Base-by-base conservation (phyloP, 495 filamentous ascomycete species). In the Daldinia childiae region DNA sequence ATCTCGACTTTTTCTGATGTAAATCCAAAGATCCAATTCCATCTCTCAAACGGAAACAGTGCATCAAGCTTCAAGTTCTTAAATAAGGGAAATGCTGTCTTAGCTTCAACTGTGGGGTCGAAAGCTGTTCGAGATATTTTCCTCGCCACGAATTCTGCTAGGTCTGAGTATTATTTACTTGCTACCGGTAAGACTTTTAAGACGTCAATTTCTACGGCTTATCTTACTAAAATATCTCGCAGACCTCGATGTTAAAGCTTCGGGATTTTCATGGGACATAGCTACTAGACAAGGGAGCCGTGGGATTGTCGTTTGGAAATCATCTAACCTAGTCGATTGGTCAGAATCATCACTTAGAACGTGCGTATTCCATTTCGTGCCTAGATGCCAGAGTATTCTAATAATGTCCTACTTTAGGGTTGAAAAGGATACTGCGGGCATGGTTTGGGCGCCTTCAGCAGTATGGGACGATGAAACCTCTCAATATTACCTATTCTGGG, bases 371-470 rank as follows among this genome's bases (percentile, higher is more conserved):
- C 21, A 6, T 26, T 1, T 4, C n/a, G 3, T 6, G 17, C 34
- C 0, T 2, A 48, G 19, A 48, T 8, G 0, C 8, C 0, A 1
- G 17, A 4, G 3, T 12, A 8, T 24, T 12, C 0, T 48, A 48
- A 48, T 48, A 39, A 45, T 3, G 41, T 68, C 17, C 58, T 39
- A 64, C 0, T 64, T 57, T 26, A 76, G 69, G 7, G 70, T 81
- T 0, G 80, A 82, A 67, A 39, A 43, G 5, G 67, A 71, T 2
- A 79, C 74, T n/a, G 80, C 80, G 17, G 80, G 80, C 4, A 82
- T 82, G 80, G 79, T 76, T 1, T 81, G 80, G 79, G 79, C 80
- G 1, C 80, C 80, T 14, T 76, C 74, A 14, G 80, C 79, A 1
- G 74, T 82, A n/a, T 82, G 79, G 79, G 76, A 82, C 21, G 65